Base-by-base conservation (phyloP, 1,139 yeast species). In the Magnusiomyces paraingens region DNA sequence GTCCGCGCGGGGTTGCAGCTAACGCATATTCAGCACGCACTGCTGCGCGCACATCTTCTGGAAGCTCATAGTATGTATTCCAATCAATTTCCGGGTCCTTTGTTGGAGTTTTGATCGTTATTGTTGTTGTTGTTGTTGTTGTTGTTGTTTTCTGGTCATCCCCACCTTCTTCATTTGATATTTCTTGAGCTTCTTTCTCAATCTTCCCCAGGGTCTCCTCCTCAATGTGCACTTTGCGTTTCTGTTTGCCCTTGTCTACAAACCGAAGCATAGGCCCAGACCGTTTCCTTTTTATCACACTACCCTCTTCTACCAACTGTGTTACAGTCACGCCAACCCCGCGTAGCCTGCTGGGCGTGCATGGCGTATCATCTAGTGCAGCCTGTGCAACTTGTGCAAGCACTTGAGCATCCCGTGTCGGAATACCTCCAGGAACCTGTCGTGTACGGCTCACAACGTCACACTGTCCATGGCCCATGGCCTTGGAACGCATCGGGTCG, bases 391-490 rank as follows among this genome's bases (percentile, higher is more conserved):
- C 89, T 2, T 83, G 75, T 0, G 84, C 79, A 2, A 91, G 69
- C 5, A 80, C 67, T 0, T 87, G 87, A 62, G 75, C 64, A 51
- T 84, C 87, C 62, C 80, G 76, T 0, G 95, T 83, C 1, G 84
- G 75, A 17, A 49, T 14, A 32, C 45, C 45, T 15, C 17, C 38
- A 0, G 90, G 90, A n/a, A 89, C 64, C 47, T 75, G 73, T 1
- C 85, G 73, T 1, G 84, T 73, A 61, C 82, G 83, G 52, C 82
- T 81, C 20, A 77, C 69, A 44, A 83, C 74, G 51, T 83, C 88
- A 67, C 96, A 89, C 17, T 66, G 64, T 0, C 99, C 98, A 81
- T 86, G 81, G 0, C 99, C 99, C 63, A 93, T 62, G 66, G 73
- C 84, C 64, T 93, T 93, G 1, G 87, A 79, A 26, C 21, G 20